Evolutionary conservation across 345 rosid genomes (phyloP).

Genomic region (Citropsis articulata): DNA sequence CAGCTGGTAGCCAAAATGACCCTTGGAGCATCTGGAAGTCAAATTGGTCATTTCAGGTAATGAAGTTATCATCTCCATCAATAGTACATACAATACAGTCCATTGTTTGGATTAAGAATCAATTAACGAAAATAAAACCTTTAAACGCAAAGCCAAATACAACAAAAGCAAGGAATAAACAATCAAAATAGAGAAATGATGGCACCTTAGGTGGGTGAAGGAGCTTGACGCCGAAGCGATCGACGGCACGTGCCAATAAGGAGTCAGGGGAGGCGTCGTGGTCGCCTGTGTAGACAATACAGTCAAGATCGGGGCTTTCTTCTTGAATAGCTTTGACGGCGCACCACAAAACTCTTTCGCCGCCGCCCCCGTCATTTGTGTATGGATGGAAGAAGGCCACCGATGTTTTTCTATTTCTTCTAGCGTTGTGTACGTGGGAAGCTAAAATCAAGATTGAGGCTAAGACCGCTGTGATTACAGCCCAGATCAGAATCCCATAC

Average conservation of each 20-base stretch:
- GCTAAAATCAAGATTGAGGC: constrained; percentile 38
- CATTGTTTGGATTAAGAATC: background rate
- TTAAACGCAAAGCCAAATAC: too few relatives aligned
- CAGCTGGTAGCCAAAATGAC: too few relatives aligned
- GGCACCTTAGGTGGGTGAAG: constrained; percentile 60
- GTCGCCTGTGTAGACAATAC: constrained; percentile 76
- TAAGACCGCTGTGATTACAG: constrained; percentile 34
- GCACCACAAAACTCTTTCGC: constrained; percentile 97
- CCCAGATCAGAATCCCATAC: constrained; percentile 28
- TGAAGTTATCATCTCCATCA: too few relatives aligned
- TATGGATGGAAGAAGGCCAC: constrained; percentile 92
- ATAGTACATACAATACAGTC: background rate
- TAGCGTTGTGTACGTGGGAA: constrained; percentile 33
- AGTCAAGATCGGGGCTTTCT: constrained; percentile 58
- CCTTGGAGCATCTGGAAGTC: too few relatives aligned
- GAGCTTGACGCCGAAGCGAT: constrained; percentile 82
- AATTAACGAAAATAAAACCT: background rate
- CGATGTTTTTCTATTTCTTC: constrained; percentile 41
- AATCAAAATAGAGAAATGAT: background rate
- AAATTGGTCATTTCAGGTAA: too few relatives aligned
- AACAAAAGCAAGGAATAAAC: background rate
- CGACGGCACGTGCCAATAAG: constrained; percentile 59
- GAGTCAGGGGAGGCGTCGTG: constrained; percentile 62
- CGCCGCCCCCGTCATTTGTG: constrained; percentile 98
- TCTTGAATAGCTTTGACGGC: constrained; percentile 91